Evolutionary conservation across 2,329 filamentous ascomycete genomes (phyloP).

Genomic region (Colletotrichum lindemuthianum): DNA sequence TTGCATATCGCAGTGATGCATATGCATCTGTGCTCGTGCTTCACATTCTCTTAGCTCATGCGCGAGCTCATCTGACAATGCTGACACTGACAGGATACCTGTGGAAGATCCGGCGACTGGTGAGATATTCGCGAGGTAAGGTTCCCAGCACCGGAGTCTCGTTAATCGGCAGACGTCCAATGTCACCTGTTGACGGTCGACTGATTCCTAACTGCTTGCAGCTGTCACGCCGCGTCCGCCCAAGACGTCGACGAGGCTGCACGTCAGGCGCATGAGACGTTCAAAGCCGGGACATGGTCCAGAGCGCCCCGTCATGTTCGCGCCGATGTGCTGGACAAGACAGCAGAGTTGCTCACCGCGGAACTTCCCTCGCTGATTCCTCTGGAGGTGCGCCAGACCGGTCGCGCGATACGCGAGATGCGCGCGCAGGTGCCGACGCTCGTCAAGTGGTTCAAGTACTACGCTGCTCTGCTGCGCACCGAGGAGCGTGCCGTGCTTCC

Average conservation of each 20-base stretch:
- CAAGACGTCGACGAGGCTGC: conserved; percentile 56
- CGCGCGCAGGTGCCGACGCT: conserved; percentile 73
- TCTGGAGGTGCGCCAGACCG: conserved; percentile 75
- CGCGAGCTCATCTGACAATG: conserved; percentile 20
- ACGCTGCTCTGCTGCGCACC: conserved; percentile 72
- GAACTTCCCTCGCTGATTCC: conserved; percentile 66
- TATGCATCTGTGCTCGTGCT: conserved; percentile 32
- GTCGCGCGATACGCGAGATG: conserved; percentile 76
- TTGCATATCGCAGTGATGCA: conserved; percentile 19
- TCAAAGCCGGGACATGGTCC: conserved; percentile 66
- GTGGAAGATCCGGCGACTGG: conserved; percentile 65
- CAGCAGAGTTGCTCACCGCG: conserved; percentile 62
- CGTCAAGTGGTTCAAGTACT: conserved; percentile 78
- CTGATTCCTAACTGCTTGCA: conserved; percentile 37
- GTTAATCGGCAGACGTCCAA: not conserved
- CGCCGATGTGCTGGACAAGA: conserved; percentile 70
- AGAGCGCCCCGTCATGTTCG: conserved; percentile 64
- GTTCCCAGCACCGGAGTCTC: conserved; percentile 33
- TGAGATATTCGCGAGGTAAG: conserved; percentile 60
- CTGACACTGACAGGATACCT: conserved; percentile 54
- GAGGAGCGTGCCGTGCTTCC: conserved; percentile 74
- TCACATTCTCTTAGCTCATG: conserved; percentile 18
- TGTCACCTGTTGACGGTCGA: not conserved
- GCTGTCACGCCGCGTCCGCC: conserved; percentile 59
- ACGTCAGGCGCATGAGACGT: conserved; percentile 54